Evolutionary conservation across 306 rosid genomes (phyloP), one percentile per base, ranked within the genome.

Genomic region (Casuarina cunninghamiana): DNA sequence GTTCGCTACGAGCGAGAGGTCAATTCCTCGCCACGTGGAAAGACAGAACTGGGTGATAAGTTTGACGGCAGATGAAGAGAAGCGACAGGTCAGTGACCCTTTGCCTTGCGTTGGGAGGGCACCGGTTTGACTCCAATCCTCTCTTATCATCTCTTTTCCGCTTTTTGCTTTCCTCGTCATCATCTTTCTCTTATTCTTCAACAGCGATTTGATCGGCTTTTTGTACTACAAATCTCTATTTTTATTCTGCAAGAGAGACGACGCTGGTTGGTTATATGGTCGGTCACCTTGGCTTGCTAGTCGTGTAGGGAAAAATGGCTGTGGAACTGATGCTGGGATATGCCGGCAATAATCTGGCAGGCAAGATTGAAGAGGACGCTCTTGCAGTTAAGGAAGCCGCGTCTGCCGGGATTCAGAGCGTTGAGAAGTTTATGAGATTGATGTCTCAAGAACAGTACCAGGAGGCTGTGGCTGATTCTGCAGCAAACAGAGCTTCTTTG

Each of bases 321-420:
- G 80, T 86, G 26, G 92, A 88, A 79, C 41, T 88, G 58, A 75
- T 86, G 77, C 71, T 46, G 46, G 84, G 86, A 11, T 72, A n/a
- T 68, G 81, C 77, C 16, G 77, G 63, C 43, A 75, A 83, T 26
- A 66, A 72, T 61, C 78, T 83, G 72, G 72, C 80, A 7, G 60
- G 63, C 19, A 76, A 65, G 16, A 51, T 74, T 15, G 78, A 77
- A 26, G 80, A 82, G 61, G 57, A 78, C 50, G 80, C 82, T 2
- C 48, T 39, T 9, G 89, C 84, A 0, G 82, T 89, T 5, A 79
- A 87, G 72, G 91, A 93, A 84, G 98, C 97, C 2, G 87, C 97
- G 3, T 86, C 89, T 0, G 94, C 89, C 1, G 94, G 94, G 19
- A 86, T 93, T 61, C 88, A 91, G 44, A 91, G 87, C 83, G 91